Evolutionary conservation across 345 rosid genomes (phyloP), one percentile per base, ranked within the genome.

Genomic region (Rubroshorea leprosula): DNA sequence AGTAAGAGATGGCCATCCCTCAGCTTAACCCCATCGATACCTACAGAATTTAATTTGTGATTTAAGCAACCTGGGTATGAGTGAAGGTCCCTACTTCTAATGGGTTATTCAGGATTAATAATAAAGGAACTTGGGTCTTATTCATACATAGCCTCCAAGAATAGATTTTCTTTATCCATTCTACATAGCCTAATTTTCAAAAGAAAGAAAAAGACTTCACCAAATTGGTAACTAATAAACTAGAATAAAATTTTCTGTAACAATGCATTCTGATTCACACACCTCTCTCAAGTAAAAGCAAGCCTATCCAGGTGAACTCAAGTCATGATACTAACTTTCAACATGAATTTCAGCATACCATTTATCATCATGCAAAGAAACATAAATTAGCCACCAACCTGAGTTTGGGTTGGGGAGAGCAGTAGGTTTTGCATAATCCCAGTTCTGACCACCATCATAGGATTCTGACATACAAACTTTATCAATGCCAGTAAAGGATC

Each of bases 351-450:
- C 21, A 29, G 7, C 9, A 16, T 23, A 24, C 60, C 5, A 23
- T 24, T 1, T 23, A 41, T 39, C 23, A 20, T n/a, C 27, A 19
- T 23, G 54, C 35, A 13, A 59, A 31, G n/a, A 19, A 24, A 18
- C 35, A 41, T 57, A 59, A 44, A 41, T 27, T 4, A 19, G 35
- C 49, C 51, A 61, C 56, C 55, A 61, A 91, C 96, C 97, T 80
- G 98, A 92, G 64, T 92, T 92, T 47, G 97, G 99, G 70, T 89
- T 89, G 44, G 90, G 87, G 63, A 89, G 85, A 66, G 77, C 77
- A 10, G 85, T 89, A 51, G 82, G 81, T 41, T 52, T 58, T 61
- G 96, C 99, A 53, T 67, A 81, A 65, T 78, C 72, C 97, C 96
- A 86, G 60, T 69, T 86, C 61, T 65, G 49, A 51, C 96, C 96